Evolutionary conservation across 2,329 filamentous ascomycete species (phyloP).

Genomic region (Fusarium miscanthi): DNA sequence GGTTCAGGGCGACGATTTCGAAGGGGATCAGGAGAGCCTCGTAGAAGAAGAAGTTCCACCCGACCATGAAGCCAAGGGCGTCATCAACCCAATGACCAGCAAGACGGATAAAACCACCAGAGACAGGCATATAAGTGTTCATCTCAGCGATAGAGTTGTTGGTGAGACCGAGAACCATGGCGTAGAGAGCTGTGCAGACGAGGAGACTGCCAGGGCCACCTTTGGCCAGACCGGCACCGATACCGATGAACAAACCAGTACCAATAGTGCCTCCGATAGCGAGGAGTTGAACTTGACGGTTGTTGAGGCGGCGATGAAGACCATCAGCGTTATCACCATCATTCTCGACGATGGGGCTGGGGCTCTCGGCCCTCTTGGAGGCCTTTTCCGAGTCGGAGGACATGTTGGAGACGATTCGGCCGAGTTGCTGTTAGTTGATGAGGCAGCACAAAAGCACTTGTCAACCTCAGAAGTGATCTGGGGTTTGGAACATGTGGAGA

Average conservation of each 20-base stretch:
- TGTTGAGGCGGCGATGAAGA: conserved; percentile 39
- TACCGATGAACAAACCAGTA: conserved; percentile 36
- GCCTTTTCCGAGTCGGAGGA: conserved; percentile 31
- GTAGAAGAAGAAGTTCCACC: conserved; percentile 51
- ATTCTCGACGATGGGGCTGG: not conserved
- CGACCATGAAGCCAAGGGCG: conserved; percentile 41
- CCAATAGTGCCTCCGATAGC: conserved; percentile 34
- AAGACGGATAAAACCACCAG: conserved; percentile 36
- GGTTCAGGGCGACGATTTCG: conserved; percentile 47
- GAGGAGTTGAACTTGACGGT: conserved; percentile 37
- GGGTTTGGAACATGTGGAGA: conserved; percentile 23
- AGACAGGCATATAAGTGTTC: conserved; percentile 40
- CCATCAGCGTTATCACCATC: conserved; percentile 26
- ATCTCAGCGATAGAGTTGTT: conserved; percentile 41
- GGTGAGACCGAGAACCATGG: conserved; percentile 35
- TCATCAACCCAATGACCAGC: conserved; percentile 38
- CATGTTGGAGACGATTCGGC: conserved; percentile 20
- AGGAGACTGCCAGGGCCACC: conserved; percentile 33
- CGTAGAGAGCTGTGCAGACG: conserved; percentile 34
- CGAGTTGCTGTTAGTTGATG: conserved; percentile 9
- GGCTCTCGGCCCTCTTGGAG: conserved; percentile 25
- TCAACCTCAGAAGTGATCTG: conserved; percentile 14
- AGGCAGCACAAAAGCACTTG: conserved; percentile 2
- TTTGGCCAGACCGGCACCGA: conserved; percentile 35
- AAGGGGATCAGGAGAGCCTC: conserved; percentile 50